Base-by-base conservation (phyloP, 192 early-diverging fungal genomes). In the Glomus cerebriforme region DNA sequence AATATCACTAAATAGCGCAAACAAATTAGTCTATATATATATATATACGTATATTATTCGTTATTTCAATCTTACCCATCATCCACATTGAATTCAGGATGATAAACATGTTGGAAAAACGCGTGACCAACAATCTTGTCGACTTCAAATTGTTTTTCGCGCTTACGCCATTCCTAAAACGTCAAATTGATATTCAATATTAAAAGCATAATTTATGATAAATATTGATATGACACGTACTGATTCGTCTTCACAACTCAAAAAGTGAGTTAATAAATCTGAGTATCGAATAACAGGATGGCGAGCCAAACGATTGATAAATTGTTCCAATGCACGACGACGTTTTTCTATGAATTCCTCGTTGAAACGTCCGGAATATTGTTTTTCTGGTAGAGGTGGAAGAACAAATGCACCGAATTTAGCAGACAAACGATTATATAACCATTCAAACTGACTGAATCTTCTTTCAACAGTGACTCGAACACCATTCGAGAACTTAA, bases 51-150 rank as follows among this genome's bases (percentile, higher is more conserved):
- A 59, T 59, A 59, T n/a, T 8, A 59, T 64, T 4, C 6, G 2
- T 1, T 63, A 34, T 66, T 34, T 35, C 7, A 8, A 27, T 37
- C 69, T 26, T 85, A 85, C 84, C 84, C 82, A 58, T 85, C 84
- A 58, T 83, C 82, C 15, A 85, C 79, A 64, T 85, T 85, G 64
- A 82, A 85, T 39, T 85, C 84, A 29, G 84, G 84, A 43, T 85
- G 84, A 64, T 83, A 85, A 27, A 85, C 84, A 77, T 85, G 84
- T 47, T 85, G 80, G 27, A 85, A 85, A 59, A 85, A 85, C 8
- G 75, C 76, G 13, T 79, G 80, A 19, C 84, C 84, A 1, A 79
- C 54, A 59, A 85, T 85, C 5, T 81, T 78, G 79, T 85, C 84
- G 26, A 35, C 37, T 2, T 85, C 84, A 79, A 85, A 85, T 78